Evolutionary conservation across 2,329 filamentous ascomycete species (phyloP).

Genomic region (Ophiostoma pallidulum): DNA sequence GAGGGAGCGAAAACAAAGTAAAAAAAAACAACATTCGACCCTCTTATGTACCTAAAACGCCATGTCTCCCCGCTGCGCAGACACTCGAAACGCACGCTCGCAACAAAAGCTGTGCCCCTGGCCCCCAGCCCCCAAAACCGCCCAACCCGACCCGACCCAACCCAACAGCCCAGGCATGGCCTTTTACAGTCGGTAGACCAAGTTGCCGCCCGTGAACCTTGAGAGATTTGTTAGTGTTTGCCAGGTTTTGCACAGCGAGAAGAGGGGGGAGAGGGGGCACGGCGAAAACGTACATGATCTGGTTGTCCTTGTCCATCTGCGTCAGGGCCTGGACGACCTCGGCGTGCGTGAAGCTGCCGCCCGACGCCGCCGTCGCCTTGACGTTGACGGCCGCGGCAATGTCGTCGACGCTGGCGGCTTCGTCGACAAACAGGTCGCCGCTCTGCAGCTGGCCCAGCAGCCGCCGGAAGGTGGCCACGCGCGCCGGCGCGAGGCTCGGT

Average conservation of each 20-base stretch:
- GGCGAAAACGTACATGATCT: conserved; percentile 64
- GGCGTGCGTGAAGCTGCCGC: conserved; percentile 53
- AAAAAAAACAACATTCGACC: too few relatives aligned
- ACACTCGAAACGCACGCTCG: too few relatives aligned
- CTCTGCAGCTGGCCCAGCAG: conserved; percentile 76
- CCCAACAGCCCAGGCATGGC: background rate
- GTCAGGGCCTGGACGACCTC: conserved; percentile 73
- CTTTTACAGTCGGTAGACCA: conserved; percentile 58
- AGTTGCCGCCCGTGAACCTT: conserved; percentile 51
- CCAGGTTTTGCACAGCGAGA: background rate
- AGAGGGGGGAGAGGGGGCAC: background rate
- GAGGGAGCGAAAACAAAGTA: too few relatives aligned
- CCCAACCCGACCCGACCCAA: too few relatives aligned
- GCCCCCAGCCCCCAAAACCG: too few relatives aligned
- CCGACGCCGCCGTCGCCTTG: conserved; percentile 44
- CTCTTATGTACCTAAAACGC: too few relatives aligned
- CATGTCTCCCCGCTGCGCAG: too few relatives aligned
- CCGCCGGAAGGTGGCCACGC: conserved; percentile 67
- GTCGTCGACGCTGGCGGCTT: conserved; percentile 65
- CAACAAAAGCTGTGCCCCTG: too few relatives aligned
- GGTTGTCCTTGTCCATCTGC: conserved; percentile 72
- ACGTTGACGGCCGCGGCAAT: conserved; percentile 74
- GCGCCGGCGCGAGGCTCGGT: conserved; percentile 39
- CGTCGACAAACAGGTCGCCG: conserved; percentile 69
- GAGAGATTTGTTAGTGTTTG: conserved; percentile 11